Evolutionary conservation across 768 basidiomycete species (phyloP).

Genomic region (Boletus rubropictus): DNA sequence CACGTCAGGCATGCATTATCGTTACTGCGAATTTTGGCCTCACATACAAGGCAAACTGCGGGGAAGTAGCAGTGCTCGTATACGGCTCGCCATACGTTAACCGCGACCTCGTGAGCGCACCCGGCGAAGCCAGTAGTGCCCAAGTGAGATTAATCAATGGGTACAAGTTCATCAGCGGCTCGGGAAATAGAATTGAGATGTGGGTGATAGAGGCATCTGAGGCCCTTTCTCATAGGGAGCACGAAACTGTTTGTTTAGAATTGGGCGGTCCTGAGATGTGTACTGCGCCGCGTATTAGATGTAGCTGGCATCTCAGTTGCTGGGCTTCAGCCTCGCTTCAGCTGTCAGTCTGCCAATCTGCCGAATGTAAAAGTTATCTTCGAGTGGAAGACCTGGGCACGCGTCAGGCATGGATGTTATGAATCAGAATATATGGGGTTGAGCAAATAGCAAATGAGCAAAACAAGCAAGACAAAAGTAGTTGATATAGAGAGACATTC

Average conservation of each 20-base stretch:
- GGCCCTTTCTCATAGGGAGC: conserved; percentile 7
- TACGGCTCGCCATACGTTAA: not conserved
- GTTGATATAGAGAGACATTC: conserved; percentile 10
- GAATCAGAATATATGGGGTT: conserved; percentile 13
- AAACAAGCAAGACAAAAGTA: conserved; percentile 18
- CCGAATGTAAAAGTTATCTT: too few relatives aligned
- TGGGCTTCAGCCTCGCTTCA: not conserved
- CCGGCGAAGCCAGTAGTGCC: conserved; percentile 5
- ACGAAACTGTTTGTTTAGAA: conserved; percentile 2
- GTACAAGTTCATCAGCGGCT: conserved; percentile 3
- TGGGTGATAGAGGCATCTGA: conserved; percentile 2
- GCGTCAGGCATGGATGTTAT: conserved; percentile 20
- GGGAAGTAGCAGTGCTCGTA: not conserved
- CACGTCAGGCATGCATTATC: conserved; percentile 6
- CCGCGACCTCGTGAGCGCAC: conserved; percentile 6
- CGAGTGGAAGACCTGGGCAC: too few relatives aligned
- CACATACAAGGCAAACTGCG: not conserved
- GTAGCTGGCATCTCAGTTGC: not conserved
- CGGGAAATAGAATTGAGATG: conserved; percentile 2
- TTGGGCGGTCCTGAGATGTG: conserved; percentile 10
- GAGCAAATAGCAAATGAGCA: conserved; percentile 16
- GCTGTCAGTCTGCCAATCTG: too few relatives aligned
- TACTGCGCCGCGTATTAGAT: not conserved
- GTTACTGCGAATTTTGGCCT: not conserved
- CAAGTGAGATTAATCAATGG: not conserved